phyloP scores from a whole-genome alignment of 2,329 filamentous ascomycete genomes.

The Aureobasidium uvarum region DNA sequence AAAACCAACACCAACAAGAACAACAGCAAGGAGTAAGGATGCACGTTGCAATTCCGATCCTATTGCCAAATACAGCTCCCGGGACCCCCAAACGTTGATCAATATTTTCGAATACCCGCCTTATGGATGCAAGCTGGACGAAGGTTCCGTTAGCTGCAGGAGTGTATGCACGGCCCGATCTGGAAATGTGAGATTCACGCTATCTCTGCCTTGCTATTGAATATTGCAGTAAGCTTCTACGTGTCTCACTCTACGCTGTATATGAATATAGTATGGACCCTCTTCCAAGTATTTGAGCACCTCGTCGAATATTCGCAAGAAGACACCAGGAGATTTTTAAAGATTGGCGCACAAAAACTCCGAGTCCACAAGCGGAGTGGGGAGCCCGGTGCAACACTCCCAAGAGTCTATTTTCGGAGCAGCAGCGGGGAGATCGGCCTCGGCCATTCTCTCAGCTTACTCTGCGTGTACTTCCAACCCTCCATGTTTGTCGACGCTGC shows the following conservation, averaged over 20 bases:
- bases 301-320: not conserved
- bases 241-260: not conserved
- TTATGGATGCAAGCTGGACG: not conserved
- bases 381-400: slow-evolving; percentile 4
- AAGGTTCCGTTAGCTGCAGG: slow-evolving; percentile 22
- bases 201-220: not conserved
- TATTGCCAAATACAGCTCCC: slow-evolving; percentile 12
- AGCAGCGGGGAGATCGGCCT: slow-evolving; percentile 21
- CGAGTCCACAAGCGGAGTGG: slow-evolving; percentile 1
- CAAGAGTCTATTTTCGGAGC: slow-evolving; percentile 15
- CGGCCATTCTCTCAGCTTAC: slow-evolving; percentile 20
- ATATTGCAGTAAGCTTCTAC: not conserved
- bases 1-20: not conserved
- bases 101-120: not conserved
- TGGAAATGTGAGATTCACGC: not conserved
- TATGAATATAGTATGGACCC: not conserved
- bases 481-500: slow-evolving; percentile 1
- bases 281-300: not conserved
- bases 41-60: not conserved
- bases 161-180: slow-evolving; percentile 4
- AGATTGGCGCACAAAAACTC: not conserved
- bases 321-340: not conserved
- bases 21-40: slow-evolving; percentile 1
- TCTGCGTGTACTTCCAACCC: slow-evolving; percentile 14
- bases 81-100: not conserved